Conservation (phyloP, 2,329 filamentous ascomycete species). For the Chlorencoelia australis region DNA sequence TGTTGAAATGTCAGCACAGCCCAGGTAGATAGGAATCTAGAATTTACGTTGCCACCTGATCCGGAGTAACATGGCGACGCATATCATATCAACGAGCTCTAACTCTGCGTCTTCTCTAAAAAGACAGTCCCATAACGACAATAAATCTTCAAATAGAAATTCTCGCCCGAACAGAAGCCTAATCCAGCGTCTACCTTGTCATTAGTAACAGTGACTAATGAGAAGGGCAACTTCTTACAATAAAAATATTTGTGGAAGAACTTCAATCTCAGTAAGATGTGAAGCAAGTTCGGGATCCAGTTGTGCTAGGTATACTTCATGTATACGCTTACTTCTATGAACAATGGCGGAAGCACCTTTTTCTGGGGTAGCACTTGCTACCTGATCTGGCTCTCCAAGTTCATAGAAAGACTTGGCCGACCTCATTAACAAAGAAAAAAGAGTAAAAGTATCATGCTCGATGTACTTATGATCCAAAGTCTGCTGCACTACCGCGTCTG, state of each 20-base stretch:
- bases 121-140: conserved; percentile 82
- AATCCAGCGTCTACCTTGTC: conserved; percentile 59
- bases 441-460: conserved; percentile 81
- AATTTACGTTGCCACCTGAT: conserved; percentile 72
- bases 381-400: conserved; percentile 31
- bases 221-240: conserved; percentile 49
- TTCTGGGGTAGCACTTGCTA: conserved; percentile 25
- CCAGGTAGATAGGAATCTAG: too few species aligned
- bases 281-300: conserved; percentile 74
- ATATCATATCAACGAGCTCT: conserved; percentile 80
- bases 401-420: conserved; percentile 82
- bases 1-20: conserved; percentile 29
- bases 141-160: conserved; percentile 76
- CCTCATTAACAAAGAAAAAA: conserved; percentile 85
- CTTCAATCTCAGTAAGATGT: conserved; percentile 74
- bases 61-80: conserved; percentile 83
- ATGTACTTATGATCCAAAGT: conserved; percentile 64
- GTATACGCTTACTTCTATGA: conserved; percentile 74
- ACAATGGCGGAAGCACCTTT: conserved; percentile 61
- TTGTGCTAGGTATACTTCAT: conserved; percentile 67
- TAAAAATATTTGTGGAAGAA: conserved; percentile 92
- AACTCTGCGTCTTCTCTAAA: conserved; percentile 78
- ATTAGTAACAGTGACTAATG: conserved; percentile 3
- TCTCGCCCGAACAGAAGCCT: conserved; percentile 87
- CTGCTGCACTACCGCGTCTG: conserved; percentile 38